phyloP scores from a whole-genome alignment of 2,329 filamentous ascomycete species.

The Fusarium sterilihyphosum region DNA sequence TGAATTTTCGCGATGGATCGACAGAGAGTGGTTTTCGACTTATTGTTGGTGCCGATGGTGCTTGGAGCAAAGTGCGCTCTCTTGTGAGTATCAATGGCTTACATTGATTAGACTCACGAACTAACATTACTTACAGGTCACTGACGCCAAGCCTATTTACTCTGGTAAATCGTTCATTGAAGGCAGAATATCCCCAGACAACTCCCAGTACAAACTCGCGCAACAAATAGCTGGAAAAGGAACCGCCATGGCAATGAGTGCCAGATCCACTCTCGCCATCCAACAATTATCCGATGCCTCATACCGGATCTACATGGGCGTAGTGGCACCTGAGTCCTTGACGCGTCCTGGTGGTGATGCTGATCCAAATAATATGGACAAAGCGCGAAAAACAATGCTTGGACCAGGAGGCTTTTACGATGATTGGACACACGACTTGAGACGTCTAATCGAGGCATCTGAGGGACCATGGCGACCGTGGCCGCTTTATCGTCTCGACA shows the following conservation, averaged over 20 bases:
- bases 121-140: neutral
- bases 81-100: neutral
- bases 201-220: neutral
- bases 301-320: neutral
- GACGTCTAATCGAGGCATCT: neutral
- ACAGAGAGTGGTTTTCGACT: neutral
- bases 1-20: slow-evolving; percentile 1
- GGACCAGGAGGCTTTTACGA: neutral
- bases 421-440: neutral
- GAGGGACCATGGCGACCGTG: neutral
- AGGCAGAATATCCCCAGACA: neutral
- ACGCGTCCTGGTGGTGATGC: neutral
- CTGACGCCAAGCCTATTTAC: neutral
- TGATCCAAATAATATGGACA: neutral
- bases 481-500: slow-evolving; percentile 1
- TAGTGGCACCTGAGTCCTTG: neutral
- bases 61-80: neutral
- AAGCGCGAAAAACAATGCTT: neutral
- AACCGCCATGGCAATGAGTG: neutral
- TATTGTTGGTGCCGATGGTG: slow-evolving; percentile 1
- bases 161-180: neutral
- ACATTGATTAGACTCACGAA: rapidly evolving
- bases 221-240: neutral
- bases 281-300: neutral
- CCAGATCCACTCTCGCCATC: neutral